Percentiles rank a stretch among this genome's conserved stretches.
These are phyloP conservation scores for Streptanthus diversifolius DNA, from an alignment of 345 rosid species.

Conservation along the genomic window DNA sequence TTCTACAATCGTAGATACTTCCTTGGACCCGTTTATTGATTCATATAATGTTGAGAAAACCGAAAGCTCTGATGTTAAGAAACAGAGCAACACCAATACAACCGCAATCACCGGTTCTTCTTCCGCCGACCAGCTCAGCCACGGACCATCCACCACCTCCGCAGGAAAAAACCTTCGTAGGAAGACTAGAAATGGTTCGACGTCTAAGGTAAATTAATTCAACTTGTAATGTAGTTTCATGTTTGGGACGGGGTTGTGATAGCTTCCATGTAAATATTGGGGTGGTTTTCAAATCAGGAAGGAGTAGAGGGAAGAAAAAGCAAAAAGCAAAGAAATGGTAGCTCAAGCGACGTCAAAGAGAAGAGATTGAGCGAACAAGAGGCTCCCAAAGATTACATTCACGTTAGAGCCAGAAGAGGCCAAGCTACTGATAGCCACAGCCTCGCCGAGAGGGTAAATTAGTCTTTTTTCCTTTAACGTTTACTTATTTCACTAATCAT, in stretches of 20 bases:
- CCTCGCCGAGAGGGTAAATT: slow-evolving; percentile 69
- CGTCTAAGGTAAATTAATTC: slow-evolving; percentile 36
- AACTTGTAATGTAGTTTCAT: not conserved
- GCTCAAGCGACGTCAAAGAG: slow-evolving; percentile 30
- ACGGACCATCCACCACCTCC: slow-evolving; percentile 26
- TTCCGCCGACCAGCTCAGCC: slow-evolving; percentile 11
- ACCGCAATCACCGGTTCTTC: slow-evolving; percentile 36
- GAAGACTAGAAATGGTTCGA: slow-evolving; percentile 32
- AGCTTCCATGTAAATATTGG: not conserved
- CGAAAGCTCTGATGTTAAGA: slow-evolving; percentile 39
- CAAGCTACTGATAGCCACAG: slow-evolving; percentile 54
- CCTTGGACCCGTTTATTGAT: slow-evolving; percentile 35
- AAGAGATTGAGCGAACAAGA: slow-evolving; percentile 36
- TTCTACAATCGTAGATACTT: slow-evolving; percentile 1
- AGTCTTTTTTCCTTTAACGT: not conserved
- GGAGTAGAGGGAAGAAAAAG: slow-evolving; percentile 38
- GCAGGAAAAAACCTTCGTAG: slow-evolving; percentile 46
- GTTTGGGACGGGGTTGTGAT: not conserved
- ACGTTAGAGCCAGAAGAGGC: slow-evolving; percentile 83
- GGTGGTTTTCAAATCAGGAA: slow-evolving; percentile 31
- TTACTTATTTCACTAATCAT: not conserved
- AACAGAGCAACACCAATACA: slow-evolving; percentile 34
- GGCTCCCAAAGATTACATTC: slow-evolving; percentile 61
- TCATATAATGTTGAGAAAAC: slow-evolving; percentile 20
- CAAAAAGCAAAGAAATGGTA: slow-evolving; percentile 48